phyloP scores from a whole-genome alignment of 371 early-diverging fungal species.

The Mortierella sp. region DNA sequence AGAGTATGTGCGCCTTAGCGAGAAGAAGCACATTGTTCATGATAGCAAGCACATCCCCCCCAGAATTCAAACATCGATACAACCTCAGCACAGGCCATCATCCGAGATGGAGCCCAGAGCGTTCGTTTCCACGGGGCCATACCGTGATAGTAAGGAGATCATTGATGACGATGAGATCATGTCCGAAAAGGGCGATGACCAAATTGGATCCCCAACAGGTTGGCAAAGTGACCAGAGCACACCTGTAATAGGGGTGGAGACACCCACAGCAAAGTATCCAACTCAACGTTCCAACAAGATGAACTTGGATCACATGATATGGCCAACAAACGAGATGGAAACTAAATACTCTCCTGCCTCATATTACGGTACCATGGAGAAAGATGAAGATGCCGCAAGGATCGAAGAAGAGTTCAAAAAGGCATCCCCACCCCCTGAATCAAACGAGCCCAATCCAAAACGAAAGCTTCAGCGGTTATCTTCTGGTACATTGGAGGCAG shows the following conservation, averaged over 20 bases:
- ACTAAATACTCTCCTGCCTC: slow-evolving; percentile 35
- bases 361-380: slow-evolving; percentile 40
- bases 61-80: slow-evolving; percentile 25
- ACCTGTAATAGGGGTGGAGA: slow-evolving; percentile 14
- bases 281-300: slow-evolving; percentile 51
- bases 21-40: slow-evolving; percentile 37
- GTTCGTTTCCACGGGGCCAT: slow-evolving; percentile 35
- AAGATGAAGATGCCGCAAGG: slow-evolving; percentile 52
- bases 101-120: slow-evolving; percentile 23
- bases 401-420: slow-evolving; percentile 56
- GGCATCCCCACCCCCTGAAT: slow-evolving; percentile 46
- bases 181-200: slow-evolving; percentile 41
- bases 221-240: slow-evolving; percentile 39
- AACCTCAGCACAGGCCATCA: slow-evolving; percentile 7
- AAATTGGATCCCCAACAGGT: slow-evolving; percentile 21
- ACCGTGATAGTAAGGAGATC: slow-evolving; percentile 52
- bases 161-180: slow-evolving; percentile 54
- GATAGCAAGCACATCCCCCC: slow-evolving; percentile 21
- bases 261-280: slow-evolving; percentile 22
- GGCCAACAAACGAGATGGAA: slow-evolving; percentile 55
- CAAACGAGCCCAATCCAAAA: slow-evolving; percentile 36
- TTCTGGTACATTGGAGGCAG: slow-evolving; percentile 38
- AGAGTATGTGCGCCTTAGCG: slow-evolving; percentile 33
- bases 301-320: slow-evolving; percentile 55
- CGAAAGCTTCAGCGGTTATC: slow-evolving; percentile 54